These are phyloP conservation scores for Ricinus communis DNA, from an alignment of 345 rosid genomes.

Conservation along the genomic window DNA sequence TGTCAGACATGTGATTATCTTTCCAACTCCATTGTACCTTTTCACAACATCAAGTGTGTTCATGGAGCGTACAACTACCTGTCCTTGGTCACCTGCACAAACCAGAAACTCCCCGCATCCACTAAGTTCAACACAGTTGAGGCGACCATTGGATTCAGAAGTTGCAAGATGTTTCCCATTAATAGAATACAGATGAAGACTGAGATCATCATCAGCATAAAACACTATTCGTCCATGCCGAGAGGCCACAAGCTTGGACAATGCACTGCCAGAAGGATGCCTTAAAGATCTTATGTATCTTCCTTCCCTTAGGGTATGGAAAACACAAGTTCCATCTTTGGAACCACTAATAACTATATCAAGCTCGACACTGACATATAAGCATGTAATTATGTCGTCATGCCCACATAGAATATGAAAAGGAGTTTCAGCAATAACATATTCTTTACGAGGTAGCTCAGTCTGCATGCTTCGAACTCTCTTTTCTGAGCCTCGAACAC, in stretches of 20 bases:
- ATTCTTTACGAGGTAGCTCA: constrained; percentile 65
- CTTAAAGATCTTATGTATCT: constrained; percentile 82
- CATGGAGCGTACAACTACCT: constrained; percentile 85
- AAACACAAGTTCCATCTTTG: constrained; percentile 92
- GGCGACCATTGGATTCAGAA: constrained; percentile 89
- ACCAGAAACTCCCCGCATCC: constrained; percentile 85
- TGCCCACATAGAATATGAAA: constrained; percentile 94
- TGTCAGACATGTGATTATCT: constrained; percentile 67
- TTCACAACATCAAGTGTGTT: constrained; percentile 78
- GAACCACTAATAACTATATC: constrained; percentile 97
- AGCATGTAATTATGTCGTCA: constrained; percentile 90
- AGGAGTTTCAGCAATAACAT: constrained; percentile 78
- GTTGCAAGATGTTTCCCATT: constrained; percentile 91
- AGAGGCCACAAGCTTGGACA: constrained; percentile 86
- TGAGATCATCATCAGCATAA: constrained; percentile 88
- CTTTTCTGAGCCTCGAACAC: constrained; percentile 58
- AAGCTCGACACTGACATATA: constrained; percentile 79
- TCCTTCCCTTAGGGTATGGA: constrained; percentile 87
- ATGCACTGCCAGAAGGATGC: constrained; percentile 80
- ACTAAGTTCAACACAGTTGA: constrained; percentile 86
- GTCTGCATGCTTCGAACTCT: constrained; percentile 50
- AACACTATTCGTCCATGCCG: constrained; percentile 74
- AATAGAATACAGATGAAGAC: constrained; percentile 82
- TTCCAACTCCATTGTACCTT: constrained; percentile 75
- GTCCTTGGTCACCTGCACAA: constrained; percentile 97